A percentile compares a stretch with the other conserved stretches of the same genome.
phyloP scores from a whole-genome alignment of 164 flowering plant genomes.

The Santalum album region DNA sequence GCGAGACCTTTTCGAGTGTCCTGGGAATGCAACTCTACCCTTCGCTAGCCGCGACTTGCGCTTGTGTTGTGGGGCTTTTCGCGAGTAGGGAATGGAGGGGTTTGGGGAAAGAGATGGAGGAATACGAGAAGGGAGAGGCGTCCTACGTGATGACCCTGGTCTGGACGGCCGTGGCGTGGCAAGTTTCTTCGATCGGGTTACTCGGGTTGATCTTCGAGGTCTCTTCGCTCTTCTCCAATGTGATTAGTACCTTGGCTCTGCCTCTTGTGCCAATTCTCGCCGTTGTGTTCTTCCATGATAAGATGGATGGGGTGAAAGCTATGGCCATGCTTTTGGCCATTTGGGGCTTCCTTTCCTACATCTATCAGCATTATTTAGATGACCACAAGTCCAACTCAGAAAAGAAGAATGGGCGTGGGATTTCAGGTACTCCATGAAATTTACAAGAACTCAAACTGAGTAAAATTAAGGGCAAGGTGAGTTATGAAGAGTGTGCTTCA shows the following conservation, averaged over 20 bases:
- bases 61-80: slow-evolving; percentile 21
- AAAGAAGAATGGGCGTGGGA: neutral
- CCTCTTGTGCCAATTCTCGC: slow-evolving; percentile 25
- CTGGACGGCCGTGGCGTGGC: slow-evolving; percentile 27
- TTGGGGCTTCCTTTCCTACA: slow-evolving; percentile 30
- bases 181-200: slow-evolving; percentile 19
- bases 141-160: slow-evolving; percentile 22
- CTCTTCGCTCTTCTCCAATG: slow-evolving; percentile 30
- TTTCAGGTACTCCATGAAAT: too few species aligned
- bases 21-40: slow-evolving; percentile 22
- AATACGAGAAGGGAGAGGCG: slow-evolving; percentile 10
- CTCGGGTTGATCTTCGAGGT: slow-evolving; percentile 26
- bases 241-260: slow-evolving; percentile 24
- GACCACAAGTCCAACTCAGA: slow-evolving; percentile 9
- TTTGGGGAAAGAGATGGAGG: slow-evolving; percentile 18
- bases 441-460: too few species aligned
- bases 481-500: too few species aligned
- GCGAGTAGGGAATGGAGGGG: slow-evolving; percentile 26
- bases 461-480: too few species aligned
- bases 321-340: slow-evolving; percentile 24
- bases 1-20: slow-evolving; percentile 16
- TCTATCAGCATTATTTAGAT: slow-evolving; percentile 26
- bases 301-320: slow-evolving; percentile 26
- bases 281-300: slow-evolving; percentile 24
- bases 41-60: slow-evolving; percentile 18